Evolutionary conservation across 2,329 filamentous ascomycete species (phyloP).

Genomic region (Plectosphaerella plurivora): DNA sequence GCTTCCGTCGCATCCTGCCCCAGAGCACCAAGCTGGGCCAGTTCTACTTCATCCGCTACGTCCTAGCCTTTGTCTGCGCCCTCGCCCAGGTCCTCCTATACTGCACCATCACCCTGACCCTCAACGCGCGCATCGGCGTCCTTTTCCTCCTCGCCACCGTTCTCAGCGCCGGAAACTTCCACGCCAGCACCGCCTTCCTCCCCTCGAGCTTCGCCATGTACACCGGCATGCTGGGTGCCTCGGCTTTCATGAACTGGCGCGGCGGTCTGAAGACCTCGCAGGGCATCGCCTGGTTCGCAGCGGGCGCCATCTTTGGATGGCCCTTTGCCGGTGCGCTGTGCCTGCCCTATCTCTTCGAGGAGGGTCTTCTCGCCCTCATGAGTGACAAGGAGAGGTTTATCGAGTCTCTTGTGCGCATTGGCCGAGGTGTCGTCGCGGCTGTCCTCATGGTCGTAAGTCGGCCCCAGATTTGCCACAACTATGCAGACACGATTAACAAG

Average conservation of each 20-base stretch:
- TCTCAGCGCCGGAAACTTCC: constrained; percentile 87
- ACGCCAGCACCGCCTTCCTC: constrained; percentile 80
- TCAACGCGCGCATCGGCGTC: constrained; percentile 80
- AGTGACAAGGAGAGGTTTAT: constrained; percentile 55
- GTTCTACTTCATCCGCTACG: constrained; percentile 82
- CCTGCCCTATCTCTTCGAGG: constrained; percentile 76
- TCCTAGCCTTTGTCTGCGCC: constrained; percentile 72
- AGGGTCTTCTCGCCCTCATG: constrained; percentile 54
- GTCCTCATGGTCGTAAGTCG: constrained; percentile 63
- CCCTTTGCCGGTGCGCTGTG: constrained; percentile 85
- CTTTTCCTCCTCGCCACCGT: constrained; percentile 76
- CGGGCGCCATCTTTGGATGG: constrained; percentile 86
- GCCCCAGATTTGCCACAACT: not conserved
- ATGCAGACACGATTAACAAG: not conserved
- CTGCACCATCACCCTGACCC: constrained; percentile 66
- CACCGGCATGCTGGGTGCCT: constrained; percentile 76
- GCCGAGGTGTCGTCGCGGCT: constrained; percentile 64
- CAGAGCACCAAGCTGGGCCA: constrained; percentile 62
- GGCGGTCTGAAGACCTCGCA: constrained; percentile 73
- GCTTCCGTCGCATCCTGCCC: constrained; percentile 59
- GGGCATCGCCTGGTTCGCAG: constrained; percentile 87
- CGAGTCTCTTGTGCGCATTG: constrained; percentile 55
- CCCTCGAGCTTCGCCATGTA: constrained; percentile 98
- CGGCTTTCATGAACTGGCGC: constrained; percentile 87
- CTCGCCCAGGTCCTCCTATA: constrained; percentile 79